Base-by-base conservation (phyloP, 192 early-diverging fungal species). In the Endogone sp. region DNA sequence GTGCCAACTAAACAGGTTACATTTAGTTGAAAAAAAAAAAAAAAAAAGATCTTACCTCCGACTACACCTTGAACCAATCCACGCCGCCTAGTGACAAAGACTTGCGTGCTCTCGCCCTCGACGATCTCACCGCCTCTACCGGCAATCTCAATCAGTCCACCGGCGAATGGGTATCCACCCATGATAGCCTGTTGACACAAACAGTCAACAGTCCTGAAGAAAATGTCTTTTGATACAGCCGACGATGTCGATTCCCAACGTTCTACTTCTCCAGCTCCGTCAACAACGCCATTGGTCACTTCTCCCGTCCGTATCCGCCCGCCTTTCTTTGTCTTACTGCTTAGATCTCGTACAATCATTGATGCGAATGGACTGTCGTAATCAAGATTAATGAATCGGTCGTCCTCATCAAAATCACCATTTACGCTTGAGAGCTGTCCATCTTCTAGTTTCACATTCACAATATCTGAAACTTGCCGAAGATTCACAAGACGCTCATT, bases 101-200 rank as follows among this genome's bases (percentile, higher is more conserved):
- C 69, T 44, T 77, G 77, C n/a, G 78, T 71, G 37, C 77, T 79
- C 29, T 82, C 83, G 3, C 83, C 83, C 25, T 79, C 79, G 29
- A 75, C 68, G 27, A 82, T 71, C 32, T 85, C 83, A 3, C 81
- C 81, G 10, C 78, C 79, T 6, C 72, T 78, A 2, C 76, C 72
- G 1, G 80, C 79, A 8, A 80, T 75, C 3, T 80, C 79, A 23
- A 76, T 79, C 16, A 79, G 68, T 4, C 79, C 76, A 25, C 78
- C 83, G 9, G 69, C 29, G 68, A 85, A 85, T 25, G 83, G 83
- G 67, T 85, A 85, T 0, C 79, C 83, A 11, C 83, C 83, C 22
- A 85, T 44, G 26, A 82, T 64, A 56, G 76, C 83, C n/a, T 82
- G 81, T 27, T 82, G 79, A 30, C 79, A 85, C 4, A 85, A 37